Percentiles rank a stretch among this genome's conserved stretches.
Evolutionary conservation across 129 eudicot species (phyloP).

Genomic region (Artemisia tridentata): DNA sequence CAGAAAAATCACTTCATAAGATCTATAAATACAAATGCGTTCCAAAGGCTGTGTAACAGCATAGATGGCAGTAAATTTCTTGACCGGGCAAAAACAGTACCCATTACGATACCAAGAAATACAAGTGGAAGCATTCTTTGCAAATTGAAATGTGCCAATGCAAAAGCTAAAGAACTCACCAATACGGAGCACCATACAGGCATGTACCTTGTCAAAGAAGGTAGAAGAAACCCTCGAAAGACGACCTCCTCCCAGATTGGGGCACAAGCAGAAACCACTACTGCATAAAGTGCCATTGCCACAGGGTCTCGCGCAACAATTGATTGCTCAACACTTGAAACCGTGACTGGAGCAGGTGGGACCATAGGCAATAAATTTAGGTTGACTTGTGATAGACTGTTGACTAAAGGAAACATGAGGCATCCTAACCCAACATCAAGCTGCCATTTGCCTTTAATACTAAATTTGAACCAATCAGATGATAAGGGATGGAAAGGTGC

Average conservation of each 20-base stretch:
- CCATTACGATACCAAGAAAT: conserved; percentile 62
- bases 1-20: conserved; percentile 46
- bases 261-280: conserved; percentile 64
- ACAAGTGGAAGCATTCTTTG: conserved; percentile 68
- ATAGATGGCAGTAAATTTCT: conserved; percentile 60
- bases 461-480: conserved; percentile 54
- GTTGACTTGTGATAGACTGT: conserved; percentile 63
- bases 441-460: conserved; percentile 52
- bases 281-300: conserved; percentile 57
- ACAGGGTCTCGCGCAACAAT: conserved; percentile 65
- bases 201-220: conserved; percentile 73
- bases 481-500: conserved; percentile 59
- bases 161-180: conserved; percentile 65
- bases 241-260: conserved; percentile 76
- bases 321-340: conserved; percentile 66
- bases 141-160: conserved; percentile 66
- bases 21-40: conserved; percentile 72
- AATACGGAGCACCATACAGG: conserved; percentile 68
- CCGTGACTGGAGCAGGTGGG: conserved; percentile 55
- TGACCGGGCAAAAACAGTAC: conserved; percentile 58
- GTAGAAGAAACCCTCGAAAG: conserved; percentile 70
- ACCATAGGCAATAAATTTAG: conserved; percentile 47
- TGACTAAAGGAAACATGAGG: conserved; percentile 70
- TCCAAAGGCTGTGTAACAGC: conserved; percentile 74
- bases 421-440: conserved; percentile 55